Percentiles rank a stretch among this genome's conserved stretches.
Evolutionary conservation across 225 moss, liverwort and hornwort species (phyloP).

Genomic region (Bryum argenteum): DNA sequence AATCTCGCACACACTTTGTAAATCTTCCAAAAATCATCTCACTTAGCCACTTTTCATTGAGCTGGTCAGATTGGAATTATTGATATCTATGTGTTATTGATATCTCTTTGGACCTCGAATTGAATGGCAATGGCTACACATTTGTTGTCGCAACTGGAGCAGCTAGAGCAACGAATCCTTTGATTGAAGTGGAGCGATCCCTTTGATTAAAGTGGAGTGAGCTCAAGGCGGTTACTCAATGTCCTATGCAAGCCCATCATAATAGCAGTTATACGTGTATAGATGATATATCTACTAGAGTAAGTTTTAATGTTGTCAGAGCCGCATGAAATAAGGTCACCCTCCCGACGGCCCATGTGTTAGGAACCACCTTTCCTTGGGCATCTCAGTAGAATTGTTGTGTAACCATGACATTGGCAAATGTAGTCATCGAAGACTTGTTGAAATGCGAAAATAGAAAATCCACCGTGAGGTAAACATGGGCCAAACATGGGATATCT

Average conservation of each 20-base stretch:
- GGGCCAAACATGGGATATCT: not conserved
- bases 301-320: not conserved
- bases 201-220: not conserved
- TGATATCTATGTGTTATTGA: not conserved
- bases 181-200: not conserved
- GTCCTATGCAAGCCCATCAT: not conserved
- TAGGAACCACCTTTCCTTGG: constrained; percentile 15
- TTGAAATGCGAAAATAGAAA: constrained; percentile 1
- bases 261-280: not conserved
- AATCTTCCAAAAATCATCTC: too few species aligned
- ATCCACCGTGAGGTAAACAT: not conserved
- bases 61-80: too few species aligned
- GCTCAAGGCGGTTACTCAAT: not conserved
- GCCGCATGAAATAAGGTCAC: not conserved
- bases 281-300: not conserved
- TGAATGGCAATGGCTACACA: not conserved
- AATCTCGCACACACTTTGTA: too few species aligned
- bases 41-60: too few species aligned
- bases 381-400: not conserved
- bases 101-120: not conserved
- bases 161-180: not conserved
- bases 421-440: not conserved
- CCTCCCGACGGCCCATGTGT: not conserved
- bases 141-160: not conserved
- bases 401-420: not conserved